These are phyloP conservation scores for Lactarius pseudohatsudake DNA, from an alignment of 768 basidiomycete genomes.

Conservation along the genomic window DNA sequence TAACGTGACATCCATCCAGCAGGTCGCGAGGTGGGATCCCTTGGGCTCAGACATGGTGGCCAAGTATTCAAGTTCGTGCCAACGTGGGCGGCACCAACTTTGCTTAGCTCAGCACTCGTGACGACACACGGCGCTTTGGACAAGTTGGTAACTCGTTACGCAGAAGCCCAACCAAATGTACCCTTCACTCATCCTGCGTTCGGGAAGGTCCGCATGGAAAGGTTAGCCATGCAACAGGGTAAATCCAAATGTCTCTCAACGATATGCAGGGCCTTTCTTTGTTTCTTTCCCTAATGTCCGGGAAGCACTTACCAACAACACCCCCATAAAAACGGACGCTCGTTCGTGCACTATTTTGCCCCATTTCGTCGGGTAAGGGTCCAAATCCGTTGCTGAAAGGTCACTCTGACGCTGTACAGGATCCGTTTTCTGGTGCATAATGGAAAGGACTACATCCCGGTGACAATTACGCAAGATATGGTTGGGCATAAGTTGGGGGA, in stretches of 20 bases:
- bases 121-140: no score
- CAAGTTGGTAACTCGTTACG: background rate
- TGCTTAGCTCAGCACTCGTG: no score
- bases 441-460: slow-evolving; percentile 85
- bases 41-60: no score
- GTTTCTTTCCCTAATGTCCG: slow-evolving; percentile 88
- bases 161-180: slow-evolving; percentile 46
- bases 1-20: no score
- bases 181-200: slow-evolving; percentile 56
- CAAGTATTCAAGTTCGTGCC: no score
- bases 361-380: slow-evolving; percentile 87
- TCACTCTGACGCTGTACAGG: slow-evolving; percentile 40
- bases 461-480: slow-evolving; percentile 93
- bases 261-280: slow-evolving; percentile 80
- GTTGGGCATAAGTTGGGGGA: slow-evolving; percentile 98
- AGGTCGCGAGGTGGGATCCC: no score
- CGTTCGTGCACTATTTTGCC: slow-evolving; percentile 91
- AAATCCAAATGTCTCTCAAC: background rate
- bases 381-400: background rate
- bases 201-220: slow-evolving; percentile 84
- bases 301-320: slow-evolving; percentile 75
- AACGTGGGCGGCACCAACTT: no score
- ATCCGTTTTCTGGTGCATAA: slow-evolving; percentile 93
- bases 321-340: slow-evolving; percentile 86
- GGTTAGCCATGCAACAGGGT: slow-evolving; percentile 42